Evolutionary conservation across 768 basidiomycete genomes (phyloP).

Genomic region (Tricholoma bakamatsutake): DNA sequence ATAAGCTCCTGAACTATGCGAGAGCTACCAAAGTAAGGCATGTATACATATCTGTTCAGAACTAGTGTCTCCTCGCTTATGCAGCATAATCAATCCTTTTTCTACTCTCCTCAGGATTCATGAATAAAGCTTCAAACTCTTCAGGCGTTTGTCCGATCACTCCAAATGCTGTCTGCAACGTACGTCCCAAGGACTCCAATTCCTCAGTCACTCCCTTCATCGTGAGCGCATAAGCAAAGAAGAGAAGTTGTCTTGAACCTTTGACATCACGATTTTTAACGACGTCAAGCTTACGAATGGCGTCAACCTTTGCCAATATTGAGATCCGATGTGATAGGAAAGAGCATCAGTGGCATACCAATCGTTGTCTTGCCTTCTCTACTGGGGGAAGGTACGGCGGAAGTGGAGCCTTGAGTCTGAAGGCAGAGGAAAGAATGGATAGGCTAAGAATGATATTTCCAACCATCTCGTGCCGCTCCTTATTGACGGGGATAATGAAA

Average conservation of each 20-base stretch:
- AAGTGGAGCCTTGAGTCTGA: constrained; percentile 85
- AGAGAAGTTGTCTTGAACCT: constrained; percentile 81
- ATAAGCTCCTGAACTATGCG: too few species aligned
- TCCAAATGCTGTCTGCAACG: constrained; percentile 86
- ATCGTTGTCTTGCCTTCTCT: constrained; percentile 70
- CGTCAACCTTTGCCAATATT: constrained; percentile 51
- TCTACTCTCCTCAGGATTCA: constrained; percentile 22
- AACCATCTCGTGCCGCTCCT: constrained; percentile 87
- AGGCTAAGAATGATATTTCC: constrained; percentile 93
- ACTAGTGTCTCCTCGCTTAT: constrained; percentile 1
- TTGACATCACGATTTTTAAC: constrained; percentile 80
- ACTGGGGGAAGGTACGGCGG: constrained; percentile 95
- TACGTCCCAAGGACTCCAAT: constrained; percentile 74
- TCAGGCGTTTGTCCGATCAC: constrained; percentile 80
- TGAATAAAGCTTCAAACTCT: constrained; percentile 80
- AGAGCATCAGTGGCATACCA: constrained; percentile 42
- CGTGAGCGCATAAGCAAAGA: constrained; percentile 89
- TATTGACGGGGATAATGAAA: constrained; percentile 88
- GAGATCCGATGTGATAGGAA: background rate
- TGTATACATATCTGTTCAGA: background rate
- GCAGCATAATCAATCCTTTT: constrained; percentile 18
- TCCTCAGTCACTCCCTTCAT: constrained; percentile 94
- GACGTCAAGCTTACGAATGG: constrained; percentile 79
- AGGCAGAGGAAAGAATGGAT: constrained; percentile 72
- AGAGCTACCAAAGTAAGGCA: background rate